phyloP scores from a whole-genome alignment of 2,329 filamentous ascomycete species.

The Pseudogymnoascus sp. region DNA sequence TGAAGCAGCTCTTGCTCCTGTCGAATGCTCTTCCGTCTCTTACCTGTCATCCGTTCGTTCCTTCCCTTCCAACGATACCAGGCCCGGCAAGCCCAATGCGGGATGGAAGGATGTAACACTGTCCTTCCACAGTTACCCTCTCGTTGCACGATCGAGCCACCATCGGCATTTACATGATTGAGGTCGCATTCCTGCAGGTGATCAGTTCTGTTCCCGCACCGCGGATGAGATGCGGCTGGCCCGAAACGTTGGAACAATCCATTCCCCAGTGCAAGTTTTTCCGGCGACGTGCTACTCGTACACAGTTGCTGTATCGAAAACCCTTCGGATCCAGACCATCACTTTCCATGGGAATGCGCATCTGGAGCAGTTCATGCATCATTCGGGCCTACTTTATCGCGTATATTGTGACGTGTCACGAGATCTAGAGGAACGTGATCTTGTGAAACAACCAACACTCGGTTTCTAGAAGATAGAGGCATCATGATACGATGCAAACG shows the following conservation, averaged over 20 bases:
- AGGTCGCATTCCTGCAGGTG: background rate
- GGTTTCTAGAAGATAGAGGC: background rate
- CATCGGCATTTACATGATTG: background rate
- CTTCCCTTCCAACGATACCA: background rate
- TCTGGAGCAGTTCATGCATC: background rate
- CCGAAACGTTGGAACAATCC: background rate
- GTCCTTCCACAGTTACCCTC: background rate
- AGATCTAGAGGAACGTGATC: slow-evolving; percentile 2
- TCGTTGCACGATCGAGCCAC: background rate
- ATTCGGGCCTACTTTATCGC: background rate
- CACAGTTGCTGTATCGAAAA: background rate
- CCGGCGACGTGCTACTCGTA: background rate
- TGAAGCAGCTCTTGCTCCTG: background rate
- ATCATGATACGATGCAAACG: background rate
- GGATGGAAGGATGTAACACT: background rate
- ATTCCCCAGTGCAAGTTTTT: background rate
- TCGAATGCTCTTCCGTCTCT: background rate
- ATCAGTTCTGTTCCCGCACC: background rate
- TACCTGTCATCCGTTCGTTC: background rate
- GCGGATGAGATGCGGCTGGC: background rate
- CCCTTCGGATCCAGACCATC: background rate
- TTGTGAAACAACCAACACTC: background rate
- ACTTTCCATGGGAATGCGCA: background rate
- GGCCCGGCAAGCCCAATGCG: background rate
- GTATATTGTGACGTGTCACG: background rate